Evolutionary conservation across 805 yeast species (phyloP).

Genomic region (Wickerhamiella azymoides): DNA sequence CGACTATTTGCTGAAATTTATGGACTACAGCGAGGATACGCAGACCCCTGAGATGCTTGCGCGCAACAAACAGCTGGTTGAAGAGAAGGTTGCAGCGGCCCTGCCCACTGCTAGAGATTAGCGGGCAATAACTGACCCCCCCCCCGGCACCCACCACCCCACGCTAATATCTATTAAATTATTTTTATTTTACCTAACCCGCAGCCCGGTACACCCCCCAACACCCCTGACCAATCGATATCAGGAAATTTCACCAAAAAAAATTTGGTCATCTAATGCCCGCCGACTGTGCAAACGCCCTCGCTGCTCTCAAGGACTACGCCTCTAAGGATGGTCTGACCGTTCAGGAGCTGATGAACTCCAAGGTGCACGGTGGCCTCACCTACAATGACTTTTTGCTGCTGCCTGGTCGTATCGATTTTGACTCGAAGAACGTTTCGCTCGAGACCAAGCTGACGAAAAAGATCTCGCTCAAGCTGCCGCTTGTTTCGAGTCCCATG

Average conservation of each 20-base stretch:
- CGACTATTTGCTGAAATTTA: neutral
- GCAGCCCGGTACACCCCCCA: too few relatives aligned
- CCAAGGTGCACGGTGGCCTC: conserved; percentile 81
- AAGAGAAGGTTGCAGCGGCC: neutral
- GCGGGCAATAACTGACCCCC: too few relatives aligned
- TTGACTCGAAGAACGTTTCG: conserved; percentile 64
- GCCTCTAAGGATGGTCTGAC: conserved; percentile 71
- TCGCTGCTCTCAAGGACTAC: conserved; percentile 53
- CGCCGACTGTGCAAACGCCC: conserved; percentile 31
- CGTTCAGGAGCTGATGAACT: conserved; percentile 75
- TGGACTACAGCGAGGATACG: neutral
- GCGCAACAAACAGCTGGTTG: neutral
- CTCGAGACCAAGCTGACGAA: conserved; percentile 83
- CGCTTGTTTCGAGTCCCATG: conserved; percentile 97
- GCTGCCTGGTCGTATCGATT: conserved; percentile 85
- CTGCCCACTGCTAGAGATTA: neutral
- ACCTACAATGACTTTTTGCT: conserved; percentile 94
- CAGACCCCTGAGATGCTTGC: neutral
- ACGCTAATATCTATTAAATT: neutral
- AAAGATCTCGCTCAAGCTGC: conserved; percentile 80
- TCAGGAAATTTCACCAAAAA: neutral
- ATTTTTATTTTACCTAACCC: too few relatives aligned
- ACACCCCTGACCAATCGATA: too few relatives aligned
- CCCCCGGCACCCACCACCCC: neutral
- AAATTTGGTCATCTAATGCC: conserved; percentile 6